Conservation (phyloP, 768 basidiomycete species). For the Lactifluus subvellereus region DNA sequence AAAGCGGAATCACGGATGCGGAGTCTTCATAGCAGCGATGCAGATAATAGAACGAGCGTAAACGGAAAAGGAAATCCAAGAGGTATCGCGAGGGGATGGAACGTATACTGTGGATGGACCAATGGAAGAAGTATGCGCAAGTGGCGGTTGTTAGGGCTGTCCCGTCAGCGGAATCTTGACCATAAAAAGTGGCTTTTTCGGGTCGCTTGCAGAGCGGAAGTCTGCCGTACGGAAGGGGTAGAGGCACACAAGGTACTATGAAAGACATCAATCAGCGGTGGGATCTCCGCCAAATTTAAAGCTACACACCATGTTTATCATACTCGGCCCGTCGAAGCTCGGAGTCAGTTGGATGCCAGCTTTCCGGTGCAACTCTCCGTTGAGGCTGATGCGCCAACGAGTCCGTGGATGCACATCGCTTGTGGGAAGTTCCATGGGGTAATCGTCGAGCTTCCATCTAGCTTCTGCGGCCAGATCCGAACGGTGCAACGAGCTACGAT, state of each 20-base stretch:
- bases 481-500: constrained; percentile 2
- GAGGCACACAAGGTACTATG: constrained; percentile 8
- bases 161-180: constrained; percentile 2
- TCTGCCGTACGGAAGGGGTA: constrained; percentile 2
- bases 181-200: constrained; percentile 8
- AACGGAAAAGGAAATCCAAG: too few relatives aligned
- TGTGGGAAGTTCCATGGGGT: background rate
- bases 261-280: background rate
- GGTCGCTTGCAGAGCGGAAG: background rate
- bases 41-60: too few relatives aligned
- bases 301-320: constrained; percentile 13
- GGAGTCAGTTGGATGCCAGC: background rate
- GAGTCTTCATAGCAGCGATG: too few relatives aligned
- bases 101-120: too few relatives aligned
- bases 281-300: background rate
- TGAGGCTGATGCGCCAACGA: constrained; percentile 11
- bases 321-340: constrained; percentile 1
- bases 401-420: background rate
- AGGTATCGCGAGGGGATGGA: too few relatives aligned
- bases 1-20: too few relatives aligned
- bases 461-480: constrained; percentile 1
- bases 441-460: background rate
- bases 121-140: background rate
- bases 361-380: background rate
- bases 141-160: background rate